These are phyloP conservation scores for Aspergillus cavernicola DNA, from an alignment of 495 filamentous ascomycete species.

Conservation along the genomic window DNA sequence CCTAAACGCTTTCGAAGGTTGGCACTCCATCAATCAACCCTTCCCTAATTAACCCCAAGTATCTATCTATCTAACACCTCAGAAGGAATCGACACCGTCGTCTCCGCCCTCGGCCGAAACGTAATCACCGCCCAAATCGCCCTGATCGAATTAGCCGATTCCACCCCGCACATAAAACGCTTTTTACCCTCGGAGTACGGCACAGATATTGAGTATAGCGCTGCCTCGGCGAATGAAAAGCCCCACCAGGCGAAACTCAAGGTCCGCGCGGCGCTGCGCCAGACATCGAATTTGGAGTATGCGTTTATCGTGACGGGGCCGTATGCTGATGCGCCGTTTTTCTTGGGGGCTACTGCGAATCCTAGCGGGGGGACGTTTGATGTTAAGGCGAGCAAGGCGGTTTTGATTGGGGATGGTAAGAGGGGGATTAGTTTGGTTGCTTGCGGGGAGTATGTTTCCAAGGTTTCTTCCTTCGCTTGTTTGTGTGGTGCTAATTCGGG, in stretches of 20 bases:
- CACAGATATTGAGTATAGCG: conserved; percentile 66
- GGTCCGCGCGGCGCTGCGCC: conserved; percentile 55
- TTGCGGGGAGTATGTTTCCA: conserved; percentile 60
- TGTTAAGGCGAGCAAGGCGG: conserved; percentile 49
- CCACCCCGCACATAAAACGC: conserved; percentile 52
- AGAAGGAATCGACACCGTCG: conserved; percentile 61
- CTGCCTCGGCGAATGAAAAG: conserved; percentile 55
- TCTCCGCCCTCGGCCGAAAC: conserved; percentile 60
- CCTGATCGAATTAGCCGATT: conserved; percentile 55
- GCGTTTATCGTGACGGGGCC: conserved; percentile 68
- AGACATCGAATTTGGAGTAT: conserved; percentile 48
- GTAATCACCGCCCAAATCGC: conserved; percentile 55
- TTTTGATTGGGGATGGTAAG: conserved; percentile 55
- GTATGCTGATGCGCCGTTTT: conserved; percentile 63
- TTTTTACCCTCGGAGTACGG: conserved; percentile 74
- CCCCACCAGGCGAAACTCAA: conserved; percentile 69
- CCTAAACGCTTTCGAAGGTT: conserved; percentile 48
- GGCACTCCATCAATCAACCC: neutral
- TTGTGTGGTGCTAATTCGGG: neutral
- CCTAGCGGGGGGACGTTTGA: conserved; percentile 48
- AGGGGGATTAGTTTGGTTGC: conserved; percentile 60
- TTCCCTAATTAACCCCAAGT: neutral
- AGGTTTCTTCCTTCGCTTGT: neutral
- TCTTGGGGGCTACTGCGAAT: conserved; percentile 25
- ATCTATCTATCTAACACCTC: too few relatives aligned